Conservation (phyloP, 352 stramenopile species). For the Globisporangium heterothallicum region DNA sequence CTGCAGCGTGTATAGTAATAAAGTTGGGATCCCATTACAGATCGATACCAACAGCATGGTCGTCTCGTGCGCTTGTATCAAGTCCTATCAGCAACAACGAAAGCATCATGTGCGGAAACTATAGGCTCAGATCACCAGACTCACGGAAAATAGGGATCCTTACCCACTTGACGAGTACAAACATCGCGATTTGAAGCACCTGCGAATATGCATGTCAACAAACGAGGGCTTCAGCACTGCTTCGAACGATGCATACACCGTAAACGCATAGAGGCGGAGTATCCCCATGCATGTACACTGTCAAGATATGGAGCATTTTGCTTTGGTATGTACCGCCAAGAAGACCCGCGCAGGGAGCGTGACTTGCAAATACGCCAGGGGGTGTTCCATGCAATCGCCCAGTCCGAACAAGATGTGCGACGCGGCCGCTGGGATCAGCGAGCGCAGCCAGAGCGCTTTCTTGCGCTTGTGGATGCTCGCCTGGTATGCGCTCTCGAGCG, state of each 20-base stretch:
- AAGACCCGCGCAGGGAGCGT: constrained; percentile 66
- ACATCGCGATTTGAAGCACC: constrained; percentile 74
- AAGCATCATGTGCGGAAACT: background rate
- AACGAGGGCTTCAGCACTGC: background rate
- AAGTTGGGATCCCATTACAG: constrained; percentile 60
- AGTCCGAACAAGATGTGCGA: constrained; percentile 75
- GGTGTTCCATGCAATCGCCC: constrained; percentile 65
- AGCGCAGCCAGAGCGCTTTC: constrained; percentile 80
- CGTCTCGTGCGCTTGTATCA: constrained; percentile 53
- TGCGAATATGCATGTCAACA: constrained; percentile 8
- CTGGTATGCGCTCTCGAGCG: constrained; percentile 59
- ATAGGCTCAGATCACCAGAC: background rate
- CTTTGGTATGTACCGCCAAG: constrained; percentile 26
- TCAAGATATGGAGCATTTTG: too few relatives aligned
- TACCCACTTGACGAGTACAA: constrained; percentile 66
- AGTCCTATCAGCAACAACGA: constrained; percentile 27
- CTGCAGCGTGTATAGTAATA: constrained; percentile 68
- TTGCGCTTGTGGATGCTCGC: constrained; percentile 64
- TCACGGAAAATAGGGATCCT: background rate
- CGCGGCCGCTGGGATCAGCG: constrained; percentile 59
- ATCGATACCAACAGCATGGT: constrained; percentile 74
- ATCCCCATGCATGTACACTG: too few relatives aligned
- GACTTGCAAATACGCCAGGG: constrained; percentile 58
- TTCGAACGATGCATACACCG: too few relatives aligned
- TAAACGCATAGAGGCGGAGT: too few relatives aligned